Conservation (phyloP, 2,329 filamentous ascomycete species). For the Orbilia brochopaga region DNA sequence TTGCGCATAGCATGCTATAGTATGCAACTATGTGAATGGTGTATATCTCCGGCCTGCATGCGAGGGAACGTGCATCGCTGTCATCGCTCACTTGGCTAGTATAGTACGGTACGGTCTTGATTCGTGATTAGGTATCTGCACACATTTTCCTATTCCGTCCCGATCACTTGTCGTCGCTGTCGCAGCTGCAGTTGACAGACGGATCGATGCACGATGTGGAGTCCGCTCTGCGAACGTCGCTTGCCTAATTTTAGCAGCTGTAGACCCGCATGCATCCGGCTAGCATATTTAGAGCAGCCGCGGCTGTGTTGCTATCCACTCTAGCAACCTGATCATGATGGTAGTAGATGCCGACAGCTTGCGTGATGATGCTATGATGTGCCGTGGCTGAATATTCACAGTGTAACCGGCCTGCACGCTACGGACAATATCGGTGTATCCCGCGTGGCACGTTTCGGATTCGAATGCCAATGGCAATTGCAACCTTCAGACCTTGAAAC, state of each 20-base stretch:
- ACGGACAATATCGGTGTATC: not conserved
- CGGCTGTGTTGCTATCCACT: not conserved
- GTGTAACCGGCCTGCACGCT: not conserved
- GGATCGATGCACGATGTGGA: not conserved
- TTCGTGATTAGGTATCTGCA: no score
- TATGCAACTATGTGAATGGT: no score
- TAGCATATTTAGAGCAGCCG: not conserved
- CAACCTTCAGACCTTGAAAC: not conserved
- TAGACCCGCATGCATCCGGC: not conserved
- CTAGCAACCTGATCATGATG: not conserved
- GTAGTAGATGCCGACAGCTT: no score
- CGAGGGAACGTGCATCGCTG: not conserved
- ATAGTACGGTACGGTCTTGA: no score
- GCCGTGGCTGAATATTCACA: not conserved
- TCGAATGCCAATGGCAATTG: not conserved
- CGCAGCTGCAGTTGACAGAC: not conserved
- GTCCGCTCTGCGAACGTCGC: not conserved
- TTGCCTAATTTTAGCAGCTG: slow-evolving; percentile 2
- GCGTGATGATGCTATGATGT: not conserved
- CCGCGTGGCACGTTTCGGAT: slow-evolving; percentile 4
- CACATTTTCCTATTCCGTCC: no score
- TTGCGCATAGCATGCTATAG: not conserved
- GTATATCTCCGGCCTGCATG: not conserved
- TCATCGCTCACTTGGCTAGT: not conserved
- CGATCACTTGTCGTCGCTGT: no score